These are phyloP conservation scores for Cichorium intybus DNA, from an alignment of 140 eudicot species.

Conservation along the genomic window DNA sequence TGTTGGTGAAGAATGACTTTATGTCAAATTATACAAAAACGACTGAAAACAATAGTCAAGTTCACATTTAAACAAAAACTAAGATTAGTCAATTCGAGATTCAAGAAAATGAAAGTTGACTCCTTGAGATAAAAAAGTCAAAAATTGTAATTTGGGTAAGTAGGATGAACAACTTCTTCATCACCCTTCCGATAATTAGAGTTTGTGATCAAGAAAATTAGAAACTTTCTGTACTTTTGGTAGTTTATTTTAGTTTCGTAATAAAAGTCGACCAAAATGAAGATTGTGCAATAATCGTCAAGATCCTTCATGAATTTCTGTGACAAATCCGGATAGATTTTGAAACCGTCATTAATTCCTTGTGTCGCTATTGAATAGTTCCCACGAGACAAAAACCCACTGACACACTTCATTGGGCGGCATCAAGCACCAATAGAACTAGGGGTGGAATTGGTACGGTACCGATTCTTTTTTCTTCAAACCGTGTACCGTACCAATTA, in stretches of 20 bases:
- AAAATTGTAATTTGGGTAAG: background rate
- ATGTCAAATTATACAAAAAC: constrained; percentile 1
- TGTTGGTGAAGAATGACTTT: background rate
- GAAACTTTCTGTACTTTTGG: background rate
- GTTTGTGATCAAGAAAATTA: background rate
- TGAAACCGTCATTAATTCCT: constrained; percentile 6
- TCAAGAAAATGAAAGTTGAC: constrained; percentile 12
- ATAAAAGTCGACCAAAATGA: constrained; percentile 10
- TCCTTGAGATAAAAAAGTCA: background rate
- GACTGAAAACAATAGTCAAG: background rate
- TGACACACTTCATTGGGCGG: constrained; percentile 30
- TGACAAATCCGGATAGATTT: background rate
- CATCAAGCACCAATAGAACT: constrained; percentile 9
- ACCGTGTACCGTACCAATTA: too few species aligned
- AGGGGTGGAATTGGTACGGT: too few species aligned
- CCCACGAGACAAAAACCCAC: constrained; percentile 4
- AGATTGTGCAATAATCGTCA: background rate
- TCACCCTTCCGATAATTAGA: background rate
- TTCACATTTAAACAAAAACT: background rate
- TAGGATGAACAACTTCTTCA: background rate
- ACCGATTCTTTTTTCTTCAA: too few species aligned
- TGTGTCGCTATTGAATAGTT: constrained; percentile 11
- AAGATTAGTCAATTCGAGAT: constrained; percentile 9
- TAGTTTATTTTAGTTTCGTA: background rate
- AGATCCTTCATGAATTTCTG: constrained; percentile 12